Evolutionary conservation across 1,139 yeast genomes (phyloP).

Genomic region (Geotrichum australiense): DNA sequence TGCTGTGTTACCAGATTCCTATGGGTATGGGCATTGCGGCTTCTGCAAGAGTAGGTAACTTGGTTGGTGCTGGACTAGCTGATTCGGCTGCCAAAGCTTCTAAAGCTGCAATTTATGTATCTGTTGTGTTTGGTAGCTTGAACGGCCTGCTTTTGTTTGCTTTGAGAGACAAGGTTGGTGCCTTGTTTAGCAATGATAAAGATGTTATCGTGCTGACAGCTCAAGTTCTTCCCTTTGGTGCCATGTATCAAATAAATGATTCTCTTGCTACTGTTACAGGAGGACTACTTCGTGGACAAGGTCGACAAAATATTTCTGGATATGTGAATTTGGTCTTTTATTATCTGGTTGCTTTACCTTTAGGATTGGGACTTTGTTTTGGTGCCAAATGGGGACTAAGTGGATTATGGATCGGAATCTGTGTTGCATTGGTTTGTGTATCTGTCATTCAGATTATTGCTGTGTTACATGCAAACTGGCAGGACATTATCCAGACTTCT

Average conservation of each 20-base stretch:
- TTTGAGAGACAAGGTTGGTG: conserved; percentile 51
- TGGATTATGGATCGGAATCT: conserved; percentile 81
- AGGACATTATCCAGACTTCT: conserved; percentile 12
- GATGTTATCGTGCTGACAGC: conserved; percentile 47
- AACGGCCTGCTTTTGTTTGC: conserved; percentile 49
- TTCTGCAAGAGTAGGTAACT: conserved; percentile 79
- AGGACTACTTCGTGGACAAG: conserved; percentile 79
- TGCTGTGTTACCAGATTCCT: conserved; percentile 76
- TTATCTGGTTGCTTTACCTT: conserved; percentile 62
- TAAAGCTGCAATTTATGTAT: conserved; percentile 50
- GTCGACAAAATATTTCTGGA: conserved; percentile 78
- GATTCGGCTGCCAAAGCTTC: conserved; percentile 59
- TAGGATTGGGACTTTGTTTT: conserved; percentile 60
- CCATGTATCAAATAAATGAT: conserved; percentile 69
- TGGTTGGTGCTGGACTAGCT: conserved; percentile 69
- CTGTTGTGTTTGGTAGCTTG: conserved; percentile 47
- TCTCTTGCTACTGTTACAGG: conserved; percentile 78
- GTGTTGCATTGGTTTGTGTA: conserved; percentile 39
- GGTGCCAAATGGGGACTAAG: conserved; percentile 43
- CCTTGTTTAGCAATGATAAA: conserved; percentile 59
- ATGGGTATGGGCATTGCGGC: conserved; percentile 83
- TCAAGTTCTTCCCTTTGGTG: conserved; percentile 61
- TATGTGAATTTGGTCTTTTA: conserved; percentile 65
- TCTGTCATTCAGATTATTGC: conserved; percentile 15
- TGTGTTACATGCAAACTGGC: conserved; percentile 16